Evolutionary conservation across 164 flowering plant genomes (phyloP), one percentile per base, ranked within the genome.

Genomic region (Nymphaea thermarum): DNA sequence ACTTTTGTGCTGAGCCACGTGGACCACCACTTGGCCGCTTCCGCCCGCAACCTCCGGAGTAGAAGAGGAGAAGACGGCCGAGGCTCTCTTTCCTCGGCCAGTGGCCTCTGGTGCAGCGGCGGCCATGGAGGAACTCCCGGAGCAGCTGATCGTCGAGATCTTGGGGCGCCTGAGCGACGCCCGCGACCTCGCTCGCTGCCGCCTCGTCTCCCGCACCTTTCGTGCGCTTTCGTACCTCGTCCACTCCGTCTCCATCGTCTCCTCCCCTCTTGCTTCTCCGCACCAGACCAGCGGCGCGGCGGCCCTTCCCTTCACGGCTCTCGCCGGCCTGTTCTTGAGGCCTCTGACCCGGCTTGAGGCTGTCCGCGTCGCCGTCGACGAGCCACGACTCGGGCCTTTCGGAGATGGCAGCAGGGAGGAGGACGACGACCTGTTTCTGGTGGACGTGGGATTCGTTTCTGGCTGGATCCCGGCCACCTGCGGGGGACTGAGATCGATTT

Each of bases 121-220:
- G 55, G 53, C 60, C 70, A 81, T 83, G 87, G 87, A 83, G n/a
- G 78, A 80, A 6, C 75, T 80, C 3, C 87, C 87, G 43, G 64
- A 74, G 3, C 43, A 67, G 16, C 63, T 83, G 36, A 42, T 78
- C 53, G 51, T 79, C 67, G 85, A 84, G 2, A 82, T 82, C 59
- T 78, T 84, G 68, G 74, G 70, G 64, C 83, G 84, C 44, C 71
- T 84, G 67, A n/a, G 11, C 53, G 82, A 80, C 64, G 72, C 80
- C 42, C 59, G 66, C 42, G 83, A 77, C 44, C 70, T 82, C 3
- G 82, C 84, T 36, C 82, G 84, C 41, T 79, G 81, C 74, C 71
- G 84, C 16, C 44, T 75, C 72, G 78, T 66, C 42, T 82, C 80
- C 67, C 76, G 75, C 44, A 66, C 78, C 63, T 67, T 84, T 3